Evolutionary conservation across 257 asterid genomes (phyloP), one percentile per base, ranked within the genome.

Genomic region (Echites panduratus): DNA sequence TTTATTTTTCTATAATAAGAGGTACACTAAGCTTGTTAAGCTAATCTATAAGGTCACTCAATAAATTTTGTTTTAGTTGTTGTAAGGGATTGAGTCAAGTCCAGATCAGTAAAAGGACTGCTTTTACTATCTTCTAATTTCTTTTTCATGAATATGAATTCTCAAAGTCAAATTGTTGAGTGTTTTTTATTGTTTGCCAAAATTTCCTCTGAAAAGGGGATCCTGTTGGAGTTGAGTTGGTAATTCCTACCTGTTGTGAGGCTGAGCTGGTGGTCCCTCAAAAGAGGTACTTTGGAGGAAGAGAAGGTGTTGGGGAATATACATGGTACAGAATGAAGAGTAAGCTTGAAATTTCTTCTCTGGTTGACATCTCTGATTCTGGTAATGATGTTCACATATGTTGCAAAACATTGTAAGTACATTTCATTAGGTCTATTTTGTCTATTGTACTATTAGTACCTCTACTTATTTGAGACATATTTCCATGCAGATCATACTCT

Each of bases 291-390:
- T 92, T 92, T 67, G 98, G 99, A 73, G 99, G 99, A 57, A 80
- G 66, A 78, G 98, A 95, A 84, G 99, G 97, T 77, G 84, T 61
- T 77, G 93, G 98, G 64, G 85, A 88, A 80, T 95, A 86, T 78
- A 84, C 80, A 47, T 95, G 99, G 99, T 90, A 85, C 81, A 87
- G 99, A 77, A 74, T 87, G 19, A 85, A 85, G 83, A 62, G 81
- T 71, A 91, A 84, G 89, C 90, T 89, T 78, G 78, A 79, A 13
- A 87, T 74, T 75, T 81, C 98, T 84, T 82, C 79, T 73, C 91
- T 84, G 70, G 74, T 80, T 72, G 89, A 90, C 83, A 76, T 86
- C 75, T 73, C 88, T 24, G 70, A 84, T 70, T 73, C 78, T 75
- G 76, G 61, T 72, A 90, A 82, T 52, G 80, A 87, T 81, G 86